Evolutionary conservation across 352 stramenopile species (phyloP).

Genomic region (Saprolegnia parasitica): DNA sequence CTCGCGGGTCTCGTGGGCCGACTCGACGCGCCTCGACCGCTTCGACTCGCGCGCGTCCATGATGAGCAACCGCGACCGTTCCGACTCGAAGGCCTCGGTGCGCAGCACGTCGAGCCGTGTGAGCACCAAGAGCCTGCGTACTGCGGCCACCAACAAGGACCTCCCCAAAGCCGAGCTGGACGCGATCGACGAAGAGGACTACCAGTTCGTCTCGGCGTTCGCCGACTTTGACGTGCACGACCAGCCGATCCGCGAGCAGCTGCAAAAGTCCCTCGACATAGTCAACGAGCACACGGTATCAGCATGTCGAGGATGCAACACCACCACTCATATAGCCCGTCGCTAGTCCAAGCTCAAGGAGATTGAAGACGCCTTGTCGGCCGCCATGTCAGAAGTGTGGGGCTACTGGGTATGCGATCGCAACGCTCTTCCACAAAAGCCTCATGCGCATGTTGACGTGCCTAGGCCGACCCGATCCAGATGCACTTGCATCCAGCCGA

Average conservation of each 20-base stretch:
- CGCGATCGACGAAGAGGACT: constrained; percentile 71
- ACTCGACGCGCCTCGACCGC: constrained; percentile 81
- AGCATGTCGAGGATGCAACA: background rate
- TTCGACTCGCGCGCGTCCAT: constrained; percentile 75
- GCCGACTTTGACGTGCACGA: constrained; percentile 78
- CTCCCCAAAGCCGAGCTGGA: constrained; percentile 60
- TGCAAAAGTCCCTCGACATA: constrained; percentile 72
- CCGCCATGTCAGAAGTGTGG: constrained; percentile 86
- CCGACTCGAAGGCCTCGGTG: constrained; percentile 56
- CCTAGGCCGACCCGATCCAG: constrained; percentile 75
- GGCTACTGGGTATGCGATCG: constrained; percentile 65
- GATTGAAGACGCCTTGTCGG: constrained; percentile 81
- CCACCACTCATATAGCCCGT: background rate
- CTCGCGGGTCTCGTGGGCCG: constrained; percentile 75
- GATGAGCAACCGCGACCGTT: constrained; percentile 45
- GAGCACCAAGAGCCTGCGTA: constrained; percentile 71
- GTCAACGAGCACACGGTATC: constrained; percentile 84
- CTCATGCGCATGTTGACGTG: background rate
- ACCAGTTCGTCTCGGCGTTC: constrained; percentile 71
- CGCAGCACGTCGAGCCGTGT: constrained; percentile 40
- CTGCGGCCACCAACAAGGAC: constrained; percentile 60
- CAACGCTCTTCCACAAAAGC: background rate
- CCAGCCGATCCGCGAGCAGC: constrained; percentile 74
- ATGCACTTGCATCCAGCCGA: constrained; percentile 76
- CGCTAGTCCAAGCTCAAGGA: constrained; percentile 78